A percentile compares a stretch with the other conserved stretches of the same genome.
Conservation (phyloP, 306 rosid genomes). For the Benincasa hispida region DNA sequence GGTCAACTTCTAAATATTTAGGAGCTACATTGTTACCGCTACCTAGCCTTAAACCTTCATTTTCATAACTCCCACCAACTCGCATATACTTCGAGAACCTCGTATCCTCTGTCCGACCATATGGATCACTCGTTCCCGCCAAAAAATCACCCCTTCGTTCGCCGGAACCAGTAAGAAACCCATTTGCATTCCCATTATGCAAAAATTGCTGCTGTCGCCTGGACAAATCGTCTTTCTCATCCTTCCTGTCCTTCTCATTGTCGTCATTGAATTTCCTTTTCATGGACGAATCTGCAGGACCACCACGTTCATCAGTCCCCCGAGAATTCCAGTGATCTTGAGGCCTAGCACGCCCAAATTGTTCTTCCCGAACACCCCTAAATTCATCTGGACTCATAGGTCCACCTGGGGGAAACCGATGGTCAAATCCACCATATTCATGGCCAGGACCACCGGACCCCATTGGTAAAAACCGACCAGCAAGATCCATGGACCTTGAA, state of each 20-base stretch:
- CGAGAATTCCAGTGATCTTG: slow-evolving; percentile 52
- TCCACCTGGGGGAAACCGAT: slow-evolving; percentile 23
- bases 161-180: slow-evolving; percentile 25
- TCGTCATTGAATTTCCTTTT: slow-evolving; percentile 57
- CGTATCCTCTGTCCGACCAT: slow-evolving; percentile 25
- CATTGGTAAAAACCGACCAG: slow-evolving; percentile 22
- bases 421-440: slow-evolving; percentile 25
- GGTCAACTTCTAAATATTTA: slow-evolving; percentile 57
- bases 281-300: slow-evolving; percentile 26
- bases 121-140: slow-evolving; percentile 36
- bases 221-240: slow-evolving; percentile 31
- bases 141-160: slow-evolving; percentile 21
- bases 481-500: slow-evolving; percentile 15
- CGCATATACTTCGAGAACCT: slow-evolving; percentile 50
- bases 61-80: slow-evolving; percentile 29
- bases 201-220: slow-evolving; percentile 41
- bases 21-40: slow-evolving; percentile 10
- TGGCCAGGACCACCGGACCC: slow-evolving; percentile 16
- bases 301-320: slow-evolving; percentile 40
- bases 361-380: slow-evolving; percentile 15
- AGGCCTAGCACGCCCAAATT: slow-evolving; percentile 15
- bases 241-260: slow-evolving; percentile 20
- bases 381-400: slow-evolving; percentile 27
- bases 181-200: slow-evolving; percentile 37
- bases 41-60: slow-evolving; percentile 22